Evolutionary conservation across 2,329 filamentous ascomycete genomes (phyloP).

Genomic region (Orbilia ellipsospora): DNA sequence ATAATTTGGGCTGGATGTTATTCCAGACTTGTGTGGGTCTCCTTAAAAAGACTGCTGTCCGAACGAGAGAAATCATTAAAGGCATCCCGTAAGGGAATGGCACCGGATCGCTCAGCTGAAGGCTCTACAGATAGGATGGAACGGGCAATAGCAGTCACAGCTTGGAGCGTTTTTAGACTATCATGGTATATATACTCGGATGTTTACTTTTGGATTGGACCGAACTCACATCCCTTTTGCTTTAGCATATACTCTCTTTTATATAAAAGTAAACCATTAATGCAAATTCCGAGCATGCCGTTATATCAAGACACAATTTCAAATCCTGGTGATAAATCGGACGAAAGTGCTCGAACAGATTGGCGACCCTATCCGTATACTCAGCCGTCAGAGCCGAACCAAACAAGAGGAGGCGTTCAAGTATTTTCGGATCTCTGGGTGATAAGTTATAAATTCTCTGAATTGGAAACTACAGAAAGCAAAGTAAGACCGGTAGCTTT

Average conservation of each 20-base stretch:
- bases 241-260: neutral
- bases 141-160: neutral
- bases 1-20: neutral
- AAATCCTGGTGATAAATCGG: too few relatives aligned
- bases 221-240: neutral
- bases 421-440: neutral
- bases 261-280: neutral
- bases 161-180: slow-evolving; percentile 4
- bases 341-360: neutral
- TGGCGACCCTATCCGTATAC: slow-evolving; percentile 7
- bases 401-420: neutral
- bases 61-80: neutral
- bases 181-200: neutral
- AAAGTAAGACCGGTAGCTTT: neutral
- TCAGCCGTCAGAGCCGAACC: neutral
- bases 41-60: slow-evolving; percentile 1
- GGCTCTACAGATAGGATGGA: neutral
- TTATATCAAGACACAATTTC: neutral
- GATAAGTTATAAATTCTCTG: neutral
- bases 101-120: too few relatives aligned
- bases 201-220: neutral
- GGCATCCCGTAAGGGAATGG: neutral
- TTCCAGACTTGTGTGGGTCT: neutral
- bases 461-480: neutral
- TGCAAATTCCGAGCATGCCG: neutral